Evolutionary conservation across 129 eudicot genomes (phyloP).

Genomic region (Lactuca sativa): DNA sequence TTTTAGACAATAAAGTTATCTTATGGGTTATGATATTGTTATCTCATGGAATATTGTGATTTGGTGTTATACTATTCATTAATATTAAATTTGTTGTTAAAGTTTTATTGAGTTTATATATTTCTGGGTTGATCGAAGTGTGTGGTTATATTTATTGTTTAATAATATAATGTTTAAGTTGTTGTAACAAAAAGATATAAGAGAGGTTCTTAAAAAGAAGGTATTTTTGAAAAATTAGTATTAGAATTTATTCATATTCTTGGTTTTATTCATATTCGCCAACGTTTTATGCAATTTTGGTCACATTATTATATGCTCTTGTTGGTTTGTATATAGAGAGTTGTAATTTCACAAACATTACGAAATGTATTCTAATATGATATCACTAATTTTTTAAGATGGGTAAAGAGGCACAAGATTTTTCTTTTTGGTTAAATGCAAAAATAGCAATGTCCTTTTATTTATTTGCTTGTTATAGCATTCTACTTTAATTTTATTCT

Average conservation of each 20-base stretch:
- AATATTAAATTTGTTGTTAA: too few species aligned
- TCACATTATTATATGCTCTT: neutral
- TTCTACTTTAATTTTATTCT: neutral
- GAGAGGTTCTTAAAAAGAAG: too few species aligned
- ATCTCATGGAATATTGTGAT: too few species aligned
- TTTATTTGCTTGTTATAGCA: neutral
- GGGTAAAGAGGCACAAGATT: neutral
- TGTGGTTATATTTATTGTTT: too few species aligned
- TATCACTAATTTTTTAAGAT: neutral
- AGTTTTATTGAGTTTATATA: too few species aligned
- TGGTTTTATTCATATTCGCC: neutral
- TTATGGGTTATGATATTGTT: neutral
- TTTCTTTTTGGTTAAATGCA: too few species aligned
- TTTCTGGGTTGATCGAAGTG: too few species aligned
- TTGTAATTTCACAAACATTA: slow-evolving; percentile 1
- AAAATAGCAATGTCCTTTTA: neutral
- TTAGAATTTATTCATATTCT: neutral
- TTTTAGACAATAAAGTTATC: neutral
- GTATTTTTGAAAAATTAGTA: too few species aligned
- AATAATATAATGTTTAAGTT: too few species aligned
- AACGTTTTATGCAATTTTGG: neutral
- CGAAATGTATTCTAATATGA: neutral
- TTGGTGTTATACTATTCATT: too few species aligned
- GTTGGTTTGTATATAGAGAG: neutral
- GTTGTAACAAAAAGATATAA: too few species aligned